Percentiles rank a stretch among this genome's conserved stretches.
Conservation (phyloP, 176 grass and related monocot species). For the Areca catechu region DNA sequence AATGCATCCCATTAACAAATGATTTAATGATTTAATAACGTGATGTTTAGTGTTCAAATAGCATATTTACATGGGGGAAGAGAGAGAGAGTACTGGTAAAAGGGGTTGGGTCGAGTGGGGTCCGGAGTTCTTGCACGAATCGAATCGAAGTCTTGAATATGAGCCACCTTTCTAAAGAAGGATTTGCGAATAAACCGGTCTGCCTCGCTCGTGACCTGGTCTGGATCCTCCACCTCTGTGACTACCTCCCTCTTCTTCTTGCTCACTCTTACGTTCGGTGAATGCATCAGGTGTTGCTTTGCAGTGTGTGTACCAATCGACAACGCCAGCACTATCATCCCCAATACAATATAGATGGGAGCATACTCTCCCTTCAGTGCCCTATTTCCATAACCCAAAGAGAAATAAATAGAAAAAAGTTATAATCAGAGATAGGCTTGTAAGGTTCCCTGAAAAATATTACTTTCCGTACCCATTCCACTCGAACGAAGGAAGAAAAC, state of each 20-base stretch:
- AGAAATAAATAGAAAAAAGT: too few species aligned
- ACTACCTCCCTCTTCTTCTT: conserved; percentile 12
- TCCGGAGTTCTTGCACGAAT: neutral
- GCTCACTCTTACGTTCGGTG: conserved; percentile 1
- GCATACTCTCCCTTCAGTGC: neutral
- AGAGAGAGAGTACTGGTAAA: neutral
- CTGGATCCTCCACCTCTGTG: conserved; percentile 8
- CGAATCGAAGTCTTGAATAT: neutral
- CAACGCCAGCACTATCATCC: neutral
- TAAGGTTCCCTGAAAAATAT: neutral
- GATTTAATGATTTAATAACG: too few species aligned
- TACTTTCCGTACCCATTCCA: neutral
- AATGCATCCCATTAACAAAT: too few species aligned
- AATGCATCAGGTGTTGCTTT: conserved; percentile 10
- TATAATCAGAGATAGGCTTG: neutral
- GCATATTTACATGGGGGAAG: too few species aligned
- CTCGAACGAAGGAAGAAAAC: too few species aligned
- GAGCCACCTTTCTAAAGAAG: conserved; percentile 11
- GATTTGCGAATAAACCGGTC: conserved; percentile 10
- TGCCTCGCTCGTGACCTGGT: neutral
- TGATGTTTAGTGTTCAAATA: too few species aligned
- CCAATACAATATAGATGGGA: neutral
- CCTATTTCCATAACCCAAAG: neutral
- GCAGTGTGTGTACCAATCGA: neutral
- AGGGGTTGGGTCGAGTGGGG: neutral